Evolutionary conservation across 1,284 basidiomycete genomes (phyloP), one percentile per base, ranked within the genome.

Genomic region (Cystobasidium sp.): DNA sequence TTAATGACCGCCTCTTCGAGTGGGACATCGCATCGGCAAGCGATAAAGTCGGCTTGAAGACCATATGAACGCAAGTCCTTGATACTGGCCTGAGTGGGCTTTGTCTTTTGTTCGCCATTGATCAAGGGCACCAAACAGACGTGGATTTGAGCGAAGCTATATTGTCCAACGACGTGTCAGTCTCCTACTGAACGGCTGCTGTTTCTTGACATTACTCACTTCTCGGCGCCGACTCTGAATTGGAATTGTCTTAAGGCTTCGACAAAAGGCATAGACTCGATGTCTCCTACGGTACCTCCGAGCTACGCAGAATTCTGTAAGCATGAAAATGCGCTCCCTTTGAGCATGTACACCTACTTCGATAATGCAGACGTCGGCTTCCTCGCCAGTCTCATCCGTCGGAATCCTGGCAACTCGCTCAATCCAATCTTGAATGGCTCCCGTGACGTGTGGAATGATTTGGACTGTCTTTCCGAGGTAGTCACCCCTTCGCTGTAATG

Each of bases 171-270:
- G 7, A 6, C 22, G 12, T 46, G 31, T 63, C n/a, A 56, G 69
- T 31, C 47, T 6, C 3, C n/a, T 3, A 31, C 49, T 47, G 6
- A 9, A 53, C 61, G 18, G 41, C 6, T 8, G 43, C 44, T 37
- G 18, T 10, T 18, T 12, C 41, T 62, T 31, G 8, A 53, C 22
- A 12, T 43, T 24, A 39, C 64, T 16, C 53, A 76, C 75, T 99
- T 98, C 76, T 95, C 92, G 80, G 92, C 88, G 24, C 96, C 96
- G 39, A 99, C 96, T 73, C 97, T 90, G 87, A 99, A 99, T 83
- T 99, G 94, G 87, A 99, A 99, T 84, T 99, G 96, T 47, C 96
- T 90, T 92, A 99, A 94, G 1, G 96, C 96, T 84, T 99, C 96
- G 73, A 99, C 87, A 83, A 99, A 99, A 4, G 96, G 97, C 6